Percentiles rank a stretch among this genome's conserved stretches.
phyloP scores from a whole-genome alignment of 176 grass and related monocot species.

The Aegilops longissima region DNA sequence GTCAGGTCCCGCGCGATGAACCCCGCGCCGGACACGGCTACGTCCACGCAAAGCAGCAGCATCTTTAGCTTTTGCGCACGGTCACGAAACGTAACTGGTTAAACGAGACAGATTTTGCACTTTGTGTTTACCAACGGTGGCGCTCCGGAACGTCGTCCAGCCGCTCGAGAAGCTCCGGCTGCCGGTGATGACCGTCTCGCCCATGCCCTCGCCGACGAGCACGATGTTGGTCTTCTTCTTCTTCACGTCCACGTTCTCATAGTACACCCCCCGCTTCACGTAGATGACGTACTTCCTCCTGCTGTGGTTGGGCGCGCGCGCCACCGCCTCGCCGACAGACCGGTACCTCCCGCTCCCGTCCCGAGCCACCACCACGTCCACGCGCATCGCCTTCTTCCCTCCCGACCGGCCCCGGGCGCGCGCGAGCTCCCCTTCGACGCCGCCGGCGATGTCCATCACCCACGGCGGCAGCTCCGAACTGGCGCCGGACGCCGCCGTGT shows the following conservation, averaged over 20 bases:
- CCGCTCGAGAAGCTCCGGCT: conserved; percentile 69
- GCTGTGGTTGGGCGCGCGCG: conserved; percentile 56
- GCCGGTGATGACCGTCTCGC: conserved; percentile 74
- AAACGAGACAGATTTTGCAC: neutral
- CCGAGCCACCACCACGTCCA: conserved; percentile 74
- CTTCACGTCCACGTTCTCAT: conserved; percentile 85
- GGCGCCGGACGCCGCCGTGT: neutral
- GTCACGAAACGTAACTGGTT: neutral
- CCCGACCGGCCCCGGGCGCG: neutral
- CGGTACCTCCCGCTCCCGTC: conserved; percentile 82
- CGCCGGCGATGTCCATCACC: conserved; percentile 42
- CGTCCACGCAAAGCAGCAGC: neutral
- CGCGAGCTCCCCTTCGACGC: neutral
- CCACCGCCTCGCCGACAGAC: conserved; percentile 73
- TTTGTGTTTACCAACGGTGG: conserved; percentile 55
- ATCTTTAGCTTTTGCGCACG: neutral
- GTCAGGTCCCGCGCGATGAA: conserved; percentile 80
- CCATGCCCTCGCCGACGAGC: conserved; percentile 78
- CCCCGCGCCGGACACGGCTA: conserved; percentile 65
- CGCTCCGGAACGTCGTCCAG: conserved; percentile 89
- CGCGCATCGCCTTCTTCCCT: conserved; percentile 30
- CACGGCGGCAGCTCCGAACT: conserved; percentile 55
- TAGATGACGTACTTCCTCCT: conserved; percentile 71
- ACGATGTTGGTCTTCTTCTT: conserved; percentile 87
- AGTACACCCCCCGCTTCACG: conserved; percentile 81